Evolutionary conservation across 441 rosid genomes (phyloP), one percentile per base, ranked within the genome.

Genomic region (Erysimum cheiri): DNA sequence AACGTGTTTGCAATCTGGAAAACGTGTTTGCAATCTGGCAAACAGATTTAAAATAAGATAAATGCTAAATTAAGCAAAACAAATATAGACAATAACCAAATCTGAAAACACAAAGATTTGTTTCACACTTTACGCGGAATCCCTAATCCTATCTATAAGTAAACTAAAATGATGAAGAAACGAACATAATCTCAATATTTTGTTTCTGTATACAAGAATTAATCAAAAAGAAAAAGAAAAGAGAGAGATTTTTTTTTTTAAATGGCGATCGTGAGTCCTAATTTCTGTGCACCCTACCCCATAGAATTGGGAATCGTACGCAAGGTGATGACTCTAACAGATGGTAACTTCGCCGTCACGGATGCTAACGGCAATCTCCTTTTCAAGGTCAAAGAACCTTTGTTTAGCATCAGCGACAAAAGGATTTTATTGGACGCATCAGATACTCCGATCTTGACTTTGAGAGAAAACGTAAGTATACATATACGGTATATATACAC

Each of bases 291-390:
- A 32, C 79, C 79, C 1, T 76, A 76, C 37, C 72, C 79, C 0
- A 36, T 76, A 41, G 79, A 76, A 0, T 10, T 76, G 37, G 75
- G 75, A 52, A 76, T 76, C 44, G 72, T 76, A 52, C 26, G 79
- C 0, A 76, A 76, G 41, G 63, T 76, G 57, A 48, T 76, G 64
- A 57, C 72, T 31, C 22, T 76, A 65, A 70, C 79, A 5, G 79
- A 76, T 7, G 76, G 76, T 53, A 76, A 76, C 79, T 76, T 76
- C 33, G 76, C 74, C 3, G 79, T 76, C 44, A 71, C 72, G 0
- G 79, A 76, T 46, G 69, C 10, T 5, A 76, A 71, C 31, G 76
- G 79, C 2, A 70, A 64, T 49, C 67, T 76, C 24, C 28, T 70
- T 15, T 76, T 76, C 70, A 76, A 70, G 13, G 79, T 76, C 44